Percentiles rank a stretch among this genome's conserved stretches.
These are phyloP conservation scores for Quercus bicolor DNA, from an alignment of 306 rosid genomes.

Conservation along the genomic window DNA sequence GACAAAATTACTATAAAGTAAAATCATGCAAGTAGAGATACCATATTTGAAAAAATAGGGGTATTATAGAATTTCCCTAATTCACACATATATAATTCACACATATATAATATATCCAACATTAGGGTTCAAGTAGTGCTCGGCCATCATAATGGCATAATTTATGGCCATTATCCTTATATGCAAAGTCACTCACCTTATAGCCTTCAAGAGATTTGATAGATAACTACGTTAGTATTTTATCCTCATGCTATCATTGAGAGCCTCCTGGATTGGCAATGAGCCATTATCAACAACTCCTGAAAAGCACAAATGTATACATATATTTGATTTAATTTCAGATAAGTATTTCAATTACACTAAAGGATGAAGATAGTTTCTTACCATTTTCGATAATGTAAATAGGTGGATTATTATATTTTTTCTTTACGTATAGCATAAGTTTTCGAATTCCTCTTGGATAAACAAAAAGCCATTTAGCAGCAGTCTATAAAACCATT, in stretches of 20 bases:
- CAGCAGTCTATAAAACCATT: constrained; percentile 37
- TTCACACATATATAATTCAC: too few species aligned
- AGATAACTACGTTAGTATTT: constrained; percentile 48
- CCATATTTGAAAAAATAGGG: too few species aligned
- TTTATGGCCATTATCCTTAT: too few species aligned
- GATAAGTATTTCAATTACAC: not conserved
- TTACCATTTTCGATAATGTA: constrained; percentile 66
- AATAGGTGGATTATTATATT: constrained; percentile 42
- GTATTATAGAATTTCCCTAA: too few species aligned
- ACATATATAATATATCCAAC: too few species aligned
- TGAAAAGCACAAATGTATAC: not conserved
- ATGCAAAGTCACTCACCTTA: constrained; percentile 35
- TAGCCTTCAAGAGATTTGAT: constrained; percentile 37
- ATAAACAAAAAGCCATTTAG: constrained; percentile 48
- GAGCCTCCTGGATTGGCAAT: constrained; percentile 23
- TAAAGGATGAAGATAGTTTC: not conserved
- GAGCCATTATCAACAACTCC: constrained; percentile 50
- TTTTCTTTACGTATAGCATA: constrained; percentile 17
- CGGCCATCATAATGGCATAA: too few species aligned
- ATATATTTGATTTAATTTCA: not conserved
- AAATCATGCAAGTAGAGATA: too few species aligned
- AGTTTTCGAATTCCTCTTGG: constrained; percentile 48
- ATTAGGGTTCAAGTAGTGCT: too few species aligned
- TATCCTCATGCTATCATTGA: constrained; percentile 43
- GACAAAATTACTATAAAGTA: too few species aligned